phyloP scores from a whole-genome alignment of 148 eudicot genomes.

The Fallopia convolvulus region DNA sequence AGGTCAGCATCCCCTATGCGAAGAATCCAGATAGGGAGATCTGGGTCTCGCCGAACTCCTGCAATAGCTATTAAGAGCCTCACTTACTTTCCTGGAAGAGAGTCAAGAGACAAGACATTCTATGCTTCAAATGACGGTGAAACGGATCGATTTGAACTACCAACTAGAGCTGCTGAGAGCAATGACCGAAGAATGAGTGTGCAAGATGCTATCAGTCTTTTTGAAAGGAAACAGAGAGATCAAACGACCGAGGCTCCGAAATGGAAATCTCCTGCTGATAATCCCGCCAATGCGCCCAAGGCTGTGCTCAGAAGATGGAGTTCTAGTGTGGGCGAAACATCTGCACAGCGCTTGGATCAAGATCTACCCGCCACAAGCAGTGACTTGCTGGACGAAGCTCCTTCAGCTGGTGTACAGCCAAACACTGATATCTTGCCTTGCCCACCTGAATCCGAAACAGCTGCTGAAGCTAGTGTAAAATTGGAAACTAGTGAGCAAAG shows the following conservation, averaged over 20 bases:
- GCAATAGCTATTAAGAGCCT: slow-evolving; percentile 79
- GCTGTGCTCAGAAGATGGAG: slow-evolving; percentile 96
- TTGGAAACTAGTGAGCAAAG: slow-evolving; percentile 24
- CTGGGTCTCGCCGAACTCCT: slow-evolving; percentile 75
- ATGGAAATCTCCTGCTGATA: slow-evolving; percentile 34
- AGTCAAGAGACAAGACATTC: slow-evolving; percentile 31
- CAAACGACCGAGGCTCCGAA: slow-evolving; percentile 42
- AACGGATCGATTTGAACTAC: slow-evolving; percentile 46
- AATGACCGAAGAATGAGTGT: slow-evolving; percentile 81
- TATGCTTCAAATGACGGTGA: slow-evolving; percentile 41
- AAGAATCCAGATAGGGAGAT: slow-evolving; percentile 84
- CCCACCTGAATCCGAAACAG: slow-evolving; percentile 21
- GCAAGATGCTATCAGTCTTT: slow-evolving; percentile 87
- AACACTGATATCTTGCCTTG: slow-evolving; percentile 21
- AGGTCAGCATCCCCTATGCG: slow-evolving; percentile 98
- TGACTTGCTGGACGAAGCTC: slow-evolving; percentile 25
- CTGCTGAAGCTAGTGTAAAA: slow-evolving; percentile 25
- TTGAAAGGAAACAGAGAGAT: slow-evolving; percentile 81
- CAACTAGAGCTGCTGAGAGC: slow-evolving; percentile 41
- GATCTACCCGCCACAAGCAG: slow-evolving; percentile 22
- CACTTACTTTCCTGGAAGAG: slow-evolving; percentile 47
- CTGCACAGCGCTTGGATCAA: slow-evolving; percentile 27
- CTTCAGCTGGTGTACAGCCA: slow-evolving; percentile 18
- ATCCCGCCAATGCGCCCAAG: slow-evolving; percentile 41
- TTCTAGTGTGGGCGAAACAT: slow-evolving; percentile 52